Evolutionary conservation across 1,284 basidiomycete species (phyloP).

Genomic region (Schizophyllum commune): DNA sequence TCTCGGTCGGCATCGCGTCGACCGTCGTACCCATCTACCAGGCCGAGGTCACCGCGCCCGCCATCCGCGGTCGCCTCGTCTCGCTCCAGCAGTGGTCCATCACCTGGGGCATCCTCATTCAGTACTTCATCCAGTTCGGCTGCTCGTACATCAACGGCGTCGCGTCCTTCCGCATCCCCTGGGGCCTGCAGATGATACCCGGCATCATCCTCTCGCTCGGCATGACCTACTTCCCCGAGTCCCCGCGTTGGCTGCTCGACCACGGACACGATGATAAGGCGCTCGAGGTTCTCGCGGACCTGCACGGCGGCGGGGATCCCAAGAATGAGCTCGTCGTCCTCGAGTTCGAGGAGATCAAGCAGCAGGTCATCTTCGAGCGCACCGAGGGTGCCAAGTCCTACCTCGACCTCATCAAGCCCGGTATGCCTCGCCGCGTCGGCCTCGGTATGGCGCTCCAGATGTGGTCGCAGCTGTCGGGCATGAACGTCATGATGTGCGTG

Average conservation of each 20-base stretch:
- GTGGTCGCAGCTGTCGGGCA: conserved; percentile 59
- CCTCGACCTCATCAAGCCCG: conserved; percentile 54
- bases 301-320: conserved; percentile 68
- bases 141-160: conserved; percentile 64
- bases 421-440: conserved; percentile 49
- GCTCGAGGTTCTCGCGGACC: conserved; percentile 67
- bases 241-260: conserved; percentile 3
- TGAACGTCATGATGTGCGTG: conserved; percentile 66
- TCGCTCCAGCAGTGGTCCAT: conserved; percentile 74
- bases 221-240: conserved; percentile 64
- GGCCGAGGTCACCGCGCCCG: conserved; percentile 61
- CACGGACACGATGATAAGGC: conserved; percentile 55
- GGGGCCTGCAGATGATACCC: conserved; percentile 70
- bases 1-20: conserved; percentile 52
- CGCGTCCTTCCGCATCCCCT: conserved; percentile 73
- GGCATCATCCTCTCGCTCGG: conserved; percentile 61
- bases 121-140: conserved; percentile 70
- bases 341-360: conserved; percentile 75
- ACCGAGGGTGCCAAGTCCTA: conserved; percentile 67
- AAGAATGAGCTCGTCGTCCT: conserved; percentile 63
- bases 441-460: conserved; percentile 53
- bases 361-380: conserved; percentile 63
- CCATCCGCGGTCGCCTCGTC: conserved; percentile 68
- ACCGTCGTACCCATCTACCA: conserved; percentile 66
- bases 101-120: conserved; percentile 69